These are phyloP conservation scores for Dioscorea dumetorum DNA, from an alignment of 106 monocot species.

Conservation along the genomic window DNA sequence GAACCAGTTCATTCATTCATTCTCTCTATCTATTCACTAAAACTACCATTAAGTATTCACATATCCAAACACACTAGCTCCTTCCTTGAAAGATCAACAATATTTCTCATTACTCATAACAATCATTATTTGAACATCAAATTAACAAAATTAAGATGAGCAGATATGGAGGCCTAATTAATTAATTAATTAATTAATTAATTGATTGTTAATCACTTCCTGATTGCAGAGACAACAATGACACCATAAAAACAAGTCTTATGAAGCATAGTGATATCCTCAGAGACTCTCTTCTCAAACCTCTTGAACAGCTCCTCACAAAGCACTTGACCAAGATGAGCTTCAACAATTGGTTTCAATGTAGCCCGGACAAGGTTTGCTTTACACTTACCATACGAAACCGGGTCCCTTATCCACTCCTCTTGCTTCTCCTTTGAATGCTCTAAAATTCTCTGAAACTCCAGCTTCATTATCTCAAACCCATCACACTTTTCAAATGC, in stretches of 20 bases:
- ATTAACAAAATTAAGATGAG: no score
- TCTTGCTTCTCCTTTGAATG: constrained; percentile 46
- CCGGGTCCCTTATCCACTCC: constrained; percentile 38
- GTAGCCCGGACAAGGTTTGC: constrained; percentile 36
- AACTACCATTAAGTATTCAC: no score
- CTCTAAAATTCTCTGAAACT: constrained; percentile 33
- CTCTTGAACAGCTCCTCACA: constrained; percentile 43
- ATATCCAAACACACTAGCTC: no score
- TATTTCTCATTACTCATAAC: no score
- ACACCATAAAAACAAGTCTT: constrained; percentile 55
- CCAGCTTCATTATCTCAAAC: constrained; percentile 31
- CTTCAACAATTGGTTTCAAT: constrained; percentile 36
- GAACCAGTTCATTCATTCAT: no score
- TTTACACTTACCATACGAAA: constrained; percentile 34
- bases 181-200: no score
- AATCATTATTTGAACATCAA: no score
- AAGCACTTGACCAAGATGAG: constrained; percentile 26
- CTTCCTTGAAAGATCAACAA: no score
- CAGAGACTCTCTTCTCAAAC: constrained; percentile 28
- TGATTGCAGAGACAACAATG: constrained; percentile 38
- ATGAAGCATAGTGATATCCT: constrained; percentile 27
- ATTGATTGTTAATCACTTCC: constrained; percentile 15
- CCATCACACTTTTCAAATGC: constrained; percentile 36
- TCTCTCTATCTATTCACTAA: no score
- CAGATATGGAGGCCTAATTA: no score